phyloP scores from a whole-genome alignment of 1,284 basidiomycete genomes.

The Pseudozyma pruni region DNA sequence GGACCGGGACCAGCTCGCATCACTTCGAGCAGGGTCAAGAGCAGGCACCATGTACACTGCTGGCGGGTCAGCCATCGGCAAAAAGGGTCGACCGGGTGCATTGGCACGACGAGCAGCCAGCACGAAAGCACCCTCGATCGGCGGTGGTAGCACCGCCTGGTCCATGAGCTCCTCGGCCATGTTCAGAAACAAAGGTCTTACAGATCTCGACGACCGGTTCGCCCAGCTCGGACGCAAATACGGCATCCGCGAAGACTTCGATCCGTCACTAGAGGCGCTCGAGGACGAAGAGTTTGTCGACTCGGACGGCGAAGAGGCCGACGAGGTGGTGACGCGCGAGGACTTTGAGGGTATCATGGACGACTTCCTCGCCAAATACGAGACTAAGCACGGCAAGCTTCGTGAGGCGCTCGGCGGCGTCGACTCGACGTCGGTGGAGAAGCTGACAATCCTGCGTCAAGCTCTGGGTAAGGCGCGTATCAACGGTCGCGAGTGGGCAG shows the following conservation, averaged over 20 bases:
- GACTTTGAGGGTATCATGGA: slow-evolving; percentile 93
- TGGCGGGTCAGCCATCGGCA: slow-evolving; percentile 52
- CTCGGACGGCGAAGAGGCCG: slow-evolving; percentile 72
- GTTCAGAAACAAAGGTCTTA: slow-evolving; percentile 88
- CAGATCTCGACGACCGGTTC: slow-evolving; percentile 90
- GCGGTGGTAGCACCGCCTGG: slow-evolving; percentile 63
- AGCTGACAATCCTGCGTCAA: slow-evolving; percentile 72
- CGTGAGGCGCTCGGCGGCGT: slow-evolving; percentile 71
- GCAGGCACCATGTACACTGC: slow-evolving; percentile 42
- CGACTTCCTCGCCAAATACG: slow-evolving; percentile 92
- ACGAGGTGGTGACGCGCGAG: slow-evolving; percentile 76
- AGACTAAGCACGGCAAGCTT: slow-evolving; percentile 86
- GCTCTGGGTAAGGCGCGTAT: slow-evolving; percentile 58
- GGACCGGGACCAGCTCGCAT: slow-evolving; percentile 52
- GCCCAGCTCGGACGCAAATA: slow-evolving; percentile 77
- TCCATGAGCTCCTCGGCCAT: slow-evolving; percentile 94
- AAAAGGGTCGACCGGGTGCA: slow-evolving; percentile 57
- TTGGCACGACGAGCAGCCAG: slow-evolving; percentile 59
- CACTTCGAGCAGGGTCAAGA: slow-evolving; percentile 30
- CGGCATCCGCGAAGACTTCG: slow-evolving; percentile 67
- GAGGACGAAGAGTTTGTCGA: slow-evolving; percentile 72
- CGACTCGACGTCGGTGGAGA: slow-evolving; percentile 72
- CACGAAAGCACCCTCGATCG: slow-evolving; percentile 54
- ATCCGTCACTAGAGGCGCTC: slow-evolving; percentile 78
- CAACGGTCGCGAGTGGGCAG: slow-evolving; percentile 44